A percentile compares a stretch with the other conserved stretches of the same genome.
Evolutionary conservation across 768 basidiomycete species (phyloP).

Genomic region (Royoungia palumana): DNA sequence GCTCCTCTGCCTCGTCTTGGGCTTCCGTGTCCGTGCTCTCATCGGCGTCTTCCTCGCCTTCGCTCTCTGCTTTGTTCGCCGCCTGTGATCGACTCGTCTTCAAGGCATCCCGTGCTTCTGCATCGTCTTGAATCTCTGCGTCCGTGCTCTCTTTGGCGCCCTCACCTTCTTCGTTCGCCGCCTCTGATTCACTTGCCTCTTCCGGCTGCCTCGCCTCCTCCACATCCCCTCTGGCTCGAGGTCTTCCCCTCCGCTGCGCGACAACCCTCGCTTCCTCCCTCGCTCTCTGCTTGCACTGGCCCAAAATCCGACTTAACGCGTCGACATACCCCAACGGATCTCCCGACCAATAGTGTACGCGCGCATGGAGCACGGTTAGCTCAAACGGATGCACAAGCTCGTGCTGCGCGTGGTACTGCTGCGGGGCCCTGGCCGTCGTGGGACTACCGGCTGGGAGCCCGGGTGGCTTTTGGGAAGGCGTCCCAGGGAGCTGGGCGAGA

Average conservation of each 20-base stretch:
- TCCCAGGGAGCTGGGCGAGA: conserved; percentile 22
- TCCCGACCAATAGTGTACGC: conserved; percentile 77
- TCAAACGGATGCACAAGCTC: conserved; percentile 42
- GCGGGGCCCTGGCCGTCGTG: conserved; percentile 21
- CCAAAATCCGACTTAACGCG: conserved; percentile 59
- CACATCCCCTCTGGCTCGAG: background rate
- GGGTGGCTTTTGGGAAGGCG: conserved; percentile 20
- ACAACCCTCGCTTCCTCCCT: conserved; percentile 29
- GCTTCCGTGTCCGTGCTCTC: background rate
- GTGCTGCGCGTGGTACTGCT: background rate
- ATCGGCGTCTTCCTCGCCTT: background rate
- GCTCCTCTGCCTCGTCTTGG: conserved; percentile 12
- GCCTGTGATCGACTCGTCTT: no score
- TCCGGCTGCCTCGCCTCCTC: background rate
- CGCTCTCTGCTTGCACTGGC: conserved; percentile 54
- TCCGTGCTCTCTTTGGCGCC: background rate
- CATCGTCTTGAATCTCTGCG: conserved; percentile 6
- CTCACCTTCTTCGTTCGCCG: conserved; percentile 1
- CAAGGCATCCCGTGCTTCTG: background rate
- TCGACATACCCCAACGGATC: conserved; percentile 81
- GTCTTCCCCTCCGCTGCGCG: conserved; percentile 8
- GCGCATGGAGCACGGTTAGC: conserved; percentile 64
- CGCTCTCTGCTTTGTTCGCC: conserved; percentile 9
- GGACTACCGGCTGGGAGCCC: background rate
- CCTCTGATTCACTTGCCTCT: no score